These are phyloP conservation scores for Ligustrum vulgare DNA, from an alignment of 257 asterid genomes.

Conservation along the genomic window DNA sequence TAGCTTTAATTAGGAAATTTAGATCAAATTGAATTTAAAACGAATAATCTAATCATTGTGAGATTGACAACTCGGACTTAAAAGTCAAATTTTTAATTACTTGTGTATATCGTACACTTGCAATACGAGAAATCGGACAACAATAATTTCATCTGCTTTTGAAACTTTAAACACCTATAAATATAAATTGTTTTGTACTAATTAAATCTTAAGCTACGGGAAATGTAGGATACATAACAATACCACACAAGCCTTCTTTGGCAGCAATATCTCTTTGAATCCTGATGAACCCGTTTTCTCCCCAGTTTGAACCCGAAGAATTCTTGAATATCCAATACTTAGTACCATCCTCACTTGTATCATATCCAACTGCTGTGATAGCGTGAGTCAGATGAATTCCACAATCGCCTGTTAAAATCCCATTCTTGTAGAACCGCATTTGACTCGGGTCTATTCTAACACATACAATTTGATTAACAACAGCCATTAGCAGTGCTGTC, in stretches of 20 bases:
- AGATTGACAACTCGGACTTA: too few relatives aligned
- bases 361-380: constrained; percentile 37
- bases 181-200: too few relatives aligned
- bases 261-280: constrained; percentile 1
- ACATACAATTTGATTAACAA: constrained; percentile 28
- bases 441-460: constrained; percentile 14
- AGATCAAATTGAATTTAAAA: too few relatives aligned
- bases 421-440: constrained; percentile 24
- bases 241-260: constrained; percentile 17
- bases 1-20: too few relatives aligned
- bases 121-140: too few relatives aligned
- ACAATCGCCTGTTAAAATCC: constrained; percentile 26
- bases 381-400: constrained; percentile 23
- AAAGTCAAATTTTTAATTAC: too few relatives aligned
- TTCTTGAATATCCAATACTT: constrained; percentile 23
- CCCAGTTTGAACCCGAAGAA: constrained; percentile 21
- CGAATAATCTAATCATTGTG: too few relatives aligned
- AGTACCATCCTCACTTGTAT: constrained; percentile 1
- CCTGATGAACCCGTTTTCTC: constrained; percentile 9
- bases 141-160: too few relatives aligned
- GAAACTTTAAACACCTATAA: too few relatives aligned
- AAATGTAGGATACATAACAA: constrained; percentile 16
- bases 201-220: neutral
- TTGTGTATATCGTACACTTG: too few relatives aligned
- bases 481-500: constrained; percentile 25